Conservation (phyloP, 2,329 filamentous ascomycete genomes). For the Cadophora gregata region DNA sequence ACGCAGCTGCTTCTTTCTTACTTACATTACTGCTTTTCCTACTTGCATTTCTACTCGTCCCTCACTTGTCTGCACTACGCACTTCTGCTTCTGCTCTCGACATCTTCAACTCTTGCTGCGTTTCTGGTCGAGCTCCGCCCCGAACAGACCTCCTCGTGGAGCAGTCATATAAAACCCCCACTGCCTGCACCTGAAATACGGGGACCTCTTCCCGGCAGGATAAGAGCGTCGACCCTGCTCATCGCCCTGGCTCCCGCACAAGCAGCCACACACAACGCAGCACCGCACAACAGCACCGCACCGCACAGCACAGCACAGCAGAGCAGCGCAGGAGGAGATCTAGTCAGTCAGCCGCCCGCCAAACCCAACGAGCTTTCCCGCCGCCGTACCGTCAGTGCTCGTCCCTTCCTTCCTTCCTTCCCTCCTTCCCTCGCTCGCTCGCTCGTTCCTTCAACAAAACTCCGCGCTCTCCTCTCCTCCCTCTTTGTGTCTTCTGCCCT, state of each 20-base stretch:
- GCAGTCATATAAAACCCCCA: slow-evolving; percentile 9
- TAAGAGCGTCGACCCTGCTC: neutral
- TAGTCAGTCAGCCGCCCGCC: slow-evolving; percentile 10
- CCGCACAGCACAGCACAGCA: too few species aligned
- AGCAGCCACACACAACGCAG: neutral
- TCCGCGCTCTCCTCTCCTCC: slow-evolving; percentile 19
- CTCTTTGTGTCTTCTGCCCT: slow-evolving; percentile 16
- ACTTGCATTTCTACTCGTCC: slow-evolving; percentile 1
- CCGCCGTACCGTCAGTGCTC: neutral
- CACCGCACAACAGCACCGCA: too few species aligned
- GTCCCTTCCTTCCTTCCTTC: slow-evolving; percentile 13
- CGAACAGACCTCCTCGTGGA: slow-evolving; percentile 16
- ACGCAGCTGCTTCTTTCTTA: neutral
- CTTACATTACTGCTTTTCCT: slow-evolving; percentile 1
- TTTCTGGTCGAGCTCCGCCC: slow-evolving; percentile 19
- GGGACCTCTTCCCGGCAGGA: slow-evolving; percentile 10
- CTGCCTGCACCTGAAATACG: slow-evolving; percentile 11
- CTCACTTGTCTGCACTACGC: neutral
- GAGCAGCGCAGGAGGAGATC: too few species aligned
- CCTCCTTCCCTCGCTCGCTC: slow-evolving; percentile 11
- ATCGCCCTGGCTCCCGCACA: neutral
- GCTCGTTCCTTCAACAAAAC: slow-evolving; percentile 22
- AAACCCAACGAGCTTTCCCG: slow-evolving; percentile 10
- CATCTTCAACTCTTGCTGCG: slow-evolving; percentile 8
- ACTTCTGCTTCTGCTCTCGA: neutral